These are phyloP conservation scores for Agarophyton chilense DNA, from an alignment of 23 red algal species.

Conservation along the genomic window DNA sequence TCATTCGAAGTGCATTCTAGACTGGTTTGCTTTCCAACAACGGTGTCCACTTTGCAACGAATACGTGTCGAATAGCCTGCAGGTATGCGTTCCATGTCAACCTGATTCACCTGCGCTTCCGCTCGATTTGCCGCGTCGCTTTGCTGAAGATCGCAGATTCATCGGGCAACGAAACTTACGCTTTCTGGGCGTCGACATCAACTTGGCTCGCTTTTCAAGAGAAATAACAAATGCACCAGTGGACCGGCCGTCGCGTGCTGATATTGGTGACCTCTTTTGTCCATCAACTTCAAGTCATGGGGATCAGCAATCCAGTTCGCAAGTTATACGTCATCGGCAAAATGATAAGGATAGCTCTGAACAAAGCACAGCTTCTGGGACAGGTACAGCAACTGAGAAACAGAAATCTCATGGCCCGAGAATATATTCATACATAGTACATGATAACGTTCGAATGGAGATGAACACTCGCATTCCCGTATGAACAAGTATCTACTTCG, in stretches of 20 bases:
- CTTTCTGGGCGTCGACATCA: neutral
- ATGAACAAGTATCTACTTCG: neutral
- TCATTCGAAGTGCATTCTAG: constrained; percentile 74
- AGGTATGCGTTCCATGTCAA: neutral
- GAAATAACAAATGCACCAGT: neutral
- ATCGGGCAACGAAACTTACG: neutral
- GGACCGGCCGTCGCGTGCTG: neutral
- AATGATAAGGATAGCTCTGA: neutral
- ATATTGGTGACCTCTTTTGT: neutral
- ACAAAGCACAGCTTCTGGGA: neutral
- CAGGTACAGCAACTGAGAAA: neutral
- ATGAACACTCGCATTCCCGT: constrained; percentile 62
- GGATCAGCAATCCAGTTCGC: neutral
- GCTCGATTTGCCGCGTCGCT: neutral
- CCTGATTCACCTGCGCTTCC: neutral
- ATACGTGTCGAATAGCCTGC: neutral
- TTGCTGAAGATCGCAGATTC: neutral
- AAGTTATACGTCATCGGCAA: neutral
- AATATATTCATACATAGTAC: constrained; percentile 70
- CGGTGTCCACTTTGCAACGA: constrained; percentile 75
- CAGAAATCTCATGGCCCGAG: constrained; percentile 36
- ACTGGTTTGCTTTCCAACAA: constrained; percentile 63
- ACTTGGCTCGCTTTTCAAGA: neutral
- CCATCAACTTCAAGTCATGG: neutral
- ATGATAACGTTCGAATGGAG: constrained; percentile 71